Conservation (phyloP, 495 filamentous ascomycete genomes). For the Penicillium ucsense region DNA sequence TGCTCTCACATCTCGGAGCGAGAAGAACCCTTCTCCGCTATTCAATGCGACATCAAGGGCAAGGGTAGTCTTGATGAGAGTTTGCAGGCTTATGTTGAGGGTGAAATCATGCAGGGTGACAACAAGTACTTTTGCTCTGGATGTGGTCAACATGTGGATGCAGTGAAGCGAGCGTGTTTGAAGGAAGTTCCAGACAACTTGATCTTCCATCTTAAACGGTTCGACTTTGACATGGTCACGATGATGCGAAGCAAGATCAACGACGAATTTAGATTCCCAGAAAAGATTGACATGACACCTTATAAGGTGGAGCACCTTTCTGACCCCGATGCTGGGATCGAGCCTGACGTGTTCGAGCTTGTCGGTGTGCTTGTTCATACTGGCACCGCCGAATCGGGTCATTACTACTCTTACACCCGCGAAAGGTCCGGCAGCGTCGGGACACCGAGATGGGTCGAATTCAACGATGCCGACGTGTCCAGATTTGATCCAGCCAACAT, state of each 20-base stretch:
- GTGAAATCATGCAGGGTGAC: conserved; percentile 94
- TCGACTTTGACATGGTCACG: conserved; percentile 85
- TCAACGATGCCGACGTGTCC: conserved; percentile 79
- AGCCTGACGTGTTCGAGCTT: conserved; percentile 75
- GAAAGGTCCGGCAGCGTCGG: conserved; percentile 53
- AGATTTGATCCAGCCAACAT: conserved; percentile 66
- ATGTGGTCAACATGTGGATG: conserved; percentile 84
- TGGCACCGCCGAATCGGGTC: conserved; percentile 86
- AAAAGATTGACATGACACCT: conserved; percentile 75
- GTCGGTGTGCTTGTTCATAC: conserved; percentile 89
- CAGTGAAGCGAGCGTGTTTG: conserved; percentile 88
- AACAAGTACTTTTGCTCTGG: conserved; percentile 97
- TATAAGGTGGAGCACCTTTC: conserved; percentile 85
- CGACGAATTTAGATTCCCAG: conserved; percentile 83
- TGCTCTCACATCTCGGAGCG: conserved; percentile 89
- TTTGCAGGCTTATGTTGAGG: conserved; percentile 85
- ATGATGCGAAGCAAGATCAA: conserved; percentile 90
- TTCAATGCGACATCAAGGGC: conserved; percentile 95
- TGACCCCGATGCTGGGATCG: conserved; percentile 41
- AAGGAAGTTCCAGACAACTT: conserved; percentile 91
- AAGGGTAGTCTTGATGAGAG: conserved; percentile 79
- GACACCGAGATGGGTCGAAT: conserved; percentile 68
- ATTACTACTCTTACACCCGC: conserved; percentile 94
- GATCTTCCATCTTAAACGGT: conserved; percentile 93
- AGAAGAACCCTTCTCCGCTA: conserved; percentile 84